Evolutionary conservation across 192 early-diverging fungal genomes (phyloP), one percentile per base, ranked within the genome.

Genomic region (Backusella tarrabulga): DNA sequence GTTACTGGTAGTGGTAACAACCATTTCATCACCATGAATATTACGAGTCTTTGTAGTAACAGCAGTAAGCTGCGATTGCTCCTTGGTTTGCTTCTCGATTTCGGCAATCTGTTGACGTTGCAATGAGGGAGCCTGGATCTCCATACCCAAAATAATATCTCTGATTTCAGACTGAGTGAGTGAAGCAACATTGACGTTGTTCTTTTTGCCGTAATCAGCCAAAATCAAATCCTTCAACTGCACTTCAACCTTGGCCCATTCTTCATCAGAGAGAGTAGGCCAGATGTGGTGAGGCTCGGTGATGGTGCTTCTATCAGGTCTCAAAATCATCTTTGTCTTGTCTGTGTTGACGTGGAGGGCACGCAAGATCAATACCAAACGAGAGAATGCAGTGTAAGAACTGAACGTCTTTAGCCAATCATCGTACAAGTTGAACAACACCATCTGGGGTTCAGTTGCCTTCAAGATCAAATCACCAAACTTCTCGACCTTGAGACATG

Each of bases 71-170:
- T 98, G 97, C 46, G 94, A 93, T 80, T 96, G 95, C 75, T 97
- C 95, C 79, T 92, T 90, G 34, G 94, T 90, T 80, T 98, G 94
- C 90, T 98, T 98, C 80, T 98, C 97, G 80, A 98, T 97, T 83
- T 99, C 97, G 23, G 96, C 96, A 85, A 98, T 95, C 85, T 98
- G 94, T 84, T 98, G 97, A 41, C 98, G 90, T 87, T 97, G 95
- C 67, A 94, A 86, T 50, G 96, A 97, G 32, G 98, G 98, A 68
- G 98, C 98, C 34, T 94, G 93, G 78, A 99, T 99, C 82, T 98
- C 96, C 98, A 99, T 99, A 79, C 98, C 98, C 73, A 99, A 88
- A 75, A 99, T 98, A 68, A 99, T 96, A 84, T 99, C 98, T 75
- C 98, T 92, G 75, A 99, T 95, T 89, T 99, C 98, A 4, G 96